Evolutionary conservation across 257 asterid genomes (phyloP).

Genomic region (Lycium barbarum): DNA sequence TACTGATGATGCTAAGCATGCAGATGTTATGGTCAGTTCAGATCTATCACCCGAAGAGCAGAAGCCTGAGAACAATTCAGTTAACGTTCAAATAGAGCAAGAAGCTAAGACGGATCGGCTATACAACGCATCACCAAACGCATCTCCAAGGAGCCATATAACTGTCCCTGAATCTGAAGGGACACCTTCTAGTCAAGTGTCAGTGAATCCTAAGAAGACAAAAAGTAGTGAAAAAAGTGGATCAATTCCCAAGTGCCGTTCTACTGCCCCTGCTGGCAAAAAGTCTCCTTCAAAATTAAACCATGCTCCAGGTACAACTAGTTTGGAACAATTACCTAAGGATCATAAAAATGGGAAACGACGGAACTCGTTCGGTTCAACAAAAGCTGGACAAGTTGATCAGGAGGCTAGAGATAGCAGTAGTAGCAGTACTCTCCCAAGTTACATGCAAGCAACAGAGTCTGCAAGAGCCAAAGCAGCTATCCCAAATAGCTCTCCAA

Average conservation of each 20-base stretch:
- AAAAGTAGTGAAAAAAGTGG: conserved; percentile 60
- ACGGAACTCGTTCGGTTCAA: conserved; percentile 74
- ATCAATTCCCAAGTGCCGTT: conserved; percentile 53
- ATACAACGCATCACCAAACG: conserved; percentile 64
- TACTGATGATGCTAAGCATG: conserved; percentile 39
- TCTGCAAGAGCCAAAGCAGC: conserved; percentile 97
- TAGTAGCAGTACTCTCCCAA: conserved; percentile 76
- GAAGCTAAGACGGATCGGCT: conserved; percentile 51
- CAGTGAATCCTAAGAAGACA: conserved; percentile 64
- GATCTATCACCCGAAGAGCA: conserved; percentile 47
- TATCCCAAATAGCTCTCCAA: conserved; percentile 74
- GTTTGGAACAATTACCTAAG: conserved; percentile 62
- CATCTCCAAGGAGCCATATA: conserved; percentile 75
- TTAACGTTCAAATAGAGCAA: conserved; percentile 45
- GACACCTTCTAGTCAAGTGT: conserved; percentile 78
- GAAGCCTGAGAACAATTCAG: conserved; percentile 50
- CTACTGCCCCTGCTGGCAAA: conserved; percentile 58
- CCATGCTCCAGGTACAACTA: conserved; percentile 59
- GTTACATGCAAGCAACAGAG: conserved; percentile 98
- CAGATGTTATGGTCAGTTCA: conserved; percentile 34
- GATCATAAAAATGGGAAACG: conserved; percentile 70
- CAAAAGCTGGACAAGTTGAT: conserved; percentile 61
- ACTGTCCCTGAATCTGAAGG: conserved; percentile 73
- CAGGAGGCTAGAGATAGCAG: conserved; percentile 87
- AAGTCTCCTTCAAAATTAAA: conserved; percentile 47